These are phyloP conservation scores for Daldinia eschscholtzii DNA, from an alignment of 2,329 filamentous ascomycete species.

Conservation along the genomic window DNA sequence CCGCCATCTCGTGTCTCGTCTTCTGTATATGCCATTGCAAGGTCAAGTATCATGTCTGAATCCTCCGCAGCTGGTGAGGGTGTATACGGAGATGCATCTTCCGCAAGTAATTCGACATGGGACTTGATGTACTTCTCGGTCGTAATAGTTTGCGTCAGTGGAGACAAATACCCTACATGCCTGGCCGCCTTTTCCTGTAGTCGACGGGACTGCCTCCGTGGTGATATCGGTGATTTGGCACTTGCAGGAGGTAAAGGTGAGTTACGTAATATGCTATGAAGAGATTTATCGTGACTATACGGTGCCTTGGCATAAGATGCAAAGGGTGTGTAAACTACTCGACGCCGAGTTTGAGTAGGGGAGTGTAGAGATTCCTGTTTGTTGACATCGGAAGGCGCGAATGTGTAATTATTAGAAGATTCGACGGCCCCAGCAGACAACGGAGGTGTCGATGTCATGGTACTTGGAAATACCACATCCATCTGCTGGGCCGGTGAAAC, in stretches of 20 bases:
- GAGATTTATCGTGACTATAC: slow-evolving; percentile 69
- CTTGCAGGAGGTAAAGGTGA: slow-evolving; percentile 70
- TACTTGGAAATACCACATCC: slow-evolving; percentile 65
- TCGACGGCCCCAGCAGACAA: slow-evolving; percentile 67
- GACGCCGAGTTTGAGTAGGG: slow-evolving; percentile 56
- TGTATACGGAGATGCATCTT: slow-evolving; percentile 67
- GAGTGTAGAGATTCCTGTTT: slow-evolving; percentile 47
- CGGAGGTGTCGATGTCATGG: slow-evolving; percentile 71
- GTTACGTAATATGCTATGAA: slow-evolving; percentile 75
- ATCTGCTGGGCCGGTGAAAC: slow-evolving; percentile 61
- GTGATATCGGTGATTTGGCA: slow-evolving; percentile 64
- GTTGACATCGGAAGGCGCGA: slow-evolving; percentile 55
- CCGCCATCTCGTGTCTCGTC: slow-evolving; percentile 71
- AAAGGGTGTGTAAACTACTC: slow-evolving; percentile 53
- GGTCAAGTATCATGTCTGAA: slow-evolving; percentile 61
- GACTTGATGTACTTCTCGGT: slow-evolving; percentile 73
- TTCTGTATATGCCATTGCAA: slow-evolving; percentile 64
- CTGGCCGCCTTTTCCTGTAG: slow-evolving; percentile 67
- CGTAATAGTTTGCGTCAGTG: slow-evolving; percentile 72
- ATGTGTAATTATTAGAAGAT: slow-evolving; percentile 61
- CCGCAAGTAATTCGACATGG: slow-evolving; percentile 72
- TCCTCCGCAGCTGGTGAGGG: slow-evolving; percentile 54
- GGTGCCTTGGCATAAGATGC: slow-evolving; percentile 57
- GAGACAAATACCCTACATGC: slow-evolving; percentile 72
- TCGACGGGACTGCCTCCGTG: slow-evolving; percentile 66